Evolutionary conservation across 108 stramenopile genomes (phyloP).

Genomic region (Conticribra guillardii): DNA sequence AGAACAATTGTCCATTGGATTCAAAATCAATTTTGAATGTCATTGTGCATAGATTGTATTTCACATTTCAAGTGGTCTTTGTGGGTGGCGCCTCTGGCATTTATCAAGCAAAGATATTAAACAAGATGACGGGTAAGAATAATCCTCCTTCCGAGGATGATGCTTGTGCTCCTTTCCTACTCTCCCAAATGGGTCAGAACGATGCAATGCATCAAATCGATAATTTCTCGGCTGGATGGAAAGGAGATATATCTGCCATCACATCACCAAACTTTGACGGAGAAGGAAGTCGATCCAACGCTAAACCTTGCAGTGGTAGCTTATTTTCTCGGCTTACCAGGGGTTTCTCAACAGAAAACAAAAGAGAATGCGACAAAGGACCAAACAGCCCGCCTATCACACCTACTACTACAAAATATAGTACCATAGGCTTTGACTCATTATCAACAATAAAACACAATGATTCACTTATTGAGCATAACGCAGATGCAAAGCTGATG

Average conservation of each 20-base stretch:
- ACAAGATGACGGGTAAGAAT: neutral
- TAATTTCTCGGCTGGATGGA: conserved; percentile 3
- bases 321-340: conserved; percentile 26
- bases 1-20: no score
- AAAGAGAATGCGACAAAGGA: neutral
- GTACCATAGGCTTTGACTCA: no score
- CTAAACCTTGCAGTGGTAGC: conserved; percentile 2
- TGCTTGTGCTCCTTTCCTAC: conserved; percentile 1
- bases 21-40: no score
- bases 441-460: no score
- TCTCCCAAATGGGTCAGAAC: neutral
- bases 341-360: neutral
- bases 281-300: neutral
- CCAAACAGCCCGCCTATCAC: neutral
- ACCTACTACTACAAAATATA: neutral
- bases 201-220: neutral
- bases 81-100: no score
- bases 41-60: no score
- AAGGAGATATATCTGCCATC: conserved; percentile 23
- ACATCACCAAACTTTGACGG: conserved; percentile 23
- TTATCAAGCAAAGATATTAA: no score
- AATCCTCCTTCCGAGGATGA: neutral
- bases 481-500: no score
- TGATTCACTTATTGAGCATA: no score
- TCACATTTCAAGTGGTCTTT: no score